Evolutionary conservation across 768 basidiomycete species (phyloP).

Genomic region (Russula foetens): DNA sequence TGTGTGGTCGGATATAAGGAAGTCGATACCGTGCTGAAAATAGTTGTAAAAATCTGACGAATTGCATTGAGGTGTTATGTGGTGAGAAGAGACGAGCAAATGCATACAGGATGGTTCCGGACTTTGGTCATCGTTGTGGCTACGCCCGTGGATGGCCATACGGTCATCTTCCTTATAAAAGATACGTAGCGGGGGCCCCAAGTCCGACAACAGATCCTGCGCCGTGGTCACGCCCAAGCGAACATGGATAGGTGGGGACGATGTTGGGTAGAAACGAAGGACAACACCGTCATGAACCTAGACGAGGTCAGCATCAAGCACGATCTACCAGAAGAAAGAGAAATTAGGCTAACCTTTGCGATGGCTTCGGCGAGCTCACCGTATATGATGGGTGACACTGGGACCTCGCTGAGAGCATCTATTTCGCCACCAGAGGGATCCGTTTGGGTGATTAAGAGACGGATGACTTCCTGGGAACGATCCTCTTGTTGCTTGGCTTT

Average conservation of each 20-base stretch:
- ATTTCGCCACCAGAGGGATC: slow-evolving; percentile 42
- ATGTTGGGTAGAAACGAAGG: slow-evolving; percentile 56
- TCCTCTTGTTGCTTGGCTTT: slow-evolving; percentile 45
- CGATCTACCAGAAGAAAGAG: neutral
- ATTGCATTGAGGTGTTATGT: slow-evolving; percentile 1
- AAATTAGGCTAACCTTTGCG: slow-evolving; percentile 43
- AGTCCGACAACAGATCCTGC: slow-evolving; percentile 70
- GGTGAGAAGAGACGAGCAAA: neutral
- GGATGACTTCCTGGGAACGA: slow-evolving; percentile 66
- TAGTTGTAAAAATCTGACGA: slow-evolving; percentile 83
- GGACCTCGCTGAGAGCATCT: slow-evolving; percentile 70
- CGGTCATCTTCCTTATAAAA: slow-evolving; percentile 87
- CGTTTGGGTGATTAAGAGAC: slow-evolving; percentile 67
- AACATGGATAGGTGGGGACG: slow-evolving; percentile 45
- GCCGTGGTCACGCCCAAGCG: slow-evolving; percentile 68
- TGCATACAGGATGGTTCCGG: slow-evolving; percentile 43
- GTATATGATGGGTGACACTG: slow-evolving; percentile 56
- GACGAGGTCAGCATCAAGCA: neutral
- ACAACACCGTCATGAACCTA: slow-evolving; percentile 70
- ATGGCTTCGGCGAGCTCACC: slow-evolving; percentile 64
- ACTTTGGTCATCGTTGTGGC: slow-evolving; percentile 34
- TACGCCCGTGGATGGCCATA: slow-evolving; percentile 72
- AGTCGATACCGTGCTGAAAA: slow-evolving; percentile 85
- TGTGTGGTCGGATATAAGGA: slow-evolving; percentile 62
- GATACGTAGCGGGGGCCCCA: slow-evolving; percentile 68